These are phyloP conservation scores for Penicillium sp. DNA, from an alignment of 2,329 filamentous ascomycete species.

Conservation along the genomic window DNA sequence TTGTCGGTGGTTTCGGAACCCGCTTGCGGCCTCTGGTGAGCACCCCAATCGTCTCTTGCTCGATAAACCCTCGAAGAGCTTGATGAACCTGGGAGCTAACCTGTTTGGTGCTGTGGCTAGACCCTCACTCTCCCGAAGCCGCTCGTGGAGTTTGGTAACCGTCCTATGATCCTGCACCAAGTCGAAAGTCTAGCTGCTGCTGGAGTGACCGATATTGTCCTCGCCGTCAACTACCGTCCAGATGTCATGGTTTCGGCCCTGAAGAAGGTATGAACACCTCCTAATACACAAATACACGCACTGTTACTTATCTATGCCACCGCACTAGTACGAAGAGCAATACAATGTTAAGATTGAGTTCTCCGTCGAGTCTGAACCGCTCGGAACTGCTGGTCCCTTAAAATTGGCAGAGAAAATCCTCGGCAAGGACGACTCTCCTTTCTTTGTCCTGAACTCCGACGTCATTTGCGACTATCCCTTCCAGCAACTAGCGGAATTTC, in stretches of 20 bases:
- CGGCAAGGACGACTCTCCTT: slow-evolving; percentile 89
- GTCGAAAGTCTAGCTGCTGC: slow-evolving; percentile 92
- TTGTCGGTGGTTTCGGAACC: slow-evolving; percentile 98
- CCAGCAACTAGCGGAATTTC: slow-evolving; percentile 85
- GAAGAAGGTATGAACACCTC: slow-evolving; percentile 69
- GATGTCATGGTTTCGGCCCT: slow-evolving; percentile 96
- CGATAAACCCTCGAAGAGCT: slow-evolving; percentile 7
- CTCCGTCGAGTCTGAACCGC: slow-evolving; percentile 92
- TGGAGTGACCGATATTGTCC: slow-evolving; percentile 95
- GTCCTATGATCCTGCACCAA: slow-evolving; percentile 99
- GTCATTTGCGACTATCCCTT: slow-evolving; percentile 99
- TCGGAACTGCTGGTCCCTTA: slow-evolving; percentile 91
- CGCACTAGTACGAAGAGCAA: slow-evolving; percentile 76
- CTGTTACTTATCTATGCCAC: slow-evolving; percentile 9
- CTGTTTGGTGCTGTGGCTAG: slow-evolving; percentile 51
- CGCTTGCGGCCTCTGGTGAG: slow-evolving; percentile 93
- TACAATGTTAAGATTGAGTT: slow-evolving; percentile 97
- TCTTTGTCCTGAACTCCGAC: slow-evolving; percentile 98
- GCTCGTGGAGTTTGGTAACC: slow-evolving; percentile 97
- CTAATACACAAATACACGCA: not conserved
- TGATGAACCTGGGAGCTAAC: slow-evolving; percentile 23
- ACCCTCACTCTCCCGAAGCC: slow-evolving; percentile 97
- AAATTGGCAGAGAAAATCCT: slow-evolving; percentile 94
- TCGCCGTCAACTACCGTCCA: slow-evolving; percentile 97
- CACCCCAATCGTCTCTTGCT: slow-evolving; percentile 22